phyloP scores from a whole-genome alignment of 495 filamentous ascomycete species.

The Talaromyces adpressus region DNA sequence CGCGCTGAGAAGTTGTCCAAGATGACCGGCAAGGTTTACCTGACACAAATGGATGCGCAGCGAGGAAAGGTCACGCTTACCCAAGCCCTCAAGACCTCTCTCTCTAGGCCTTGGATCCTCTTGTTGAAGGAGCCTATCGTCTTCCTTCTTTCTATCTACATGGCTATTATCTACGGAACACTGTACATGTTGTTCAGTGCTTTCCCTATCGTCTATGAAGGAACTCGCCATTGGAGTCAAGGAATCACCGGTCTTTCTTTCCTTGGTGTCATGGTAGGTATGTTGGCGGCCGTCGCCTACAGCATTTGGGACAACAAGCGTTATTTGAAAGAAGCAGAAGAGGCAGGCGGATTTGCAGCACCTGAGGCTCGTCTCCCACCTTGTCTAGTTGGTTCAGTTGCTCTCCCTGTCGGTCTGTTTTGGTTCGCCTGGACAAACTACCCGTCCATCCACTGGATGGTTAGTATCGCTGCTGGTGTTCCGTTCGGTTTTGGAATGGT shows the following conservation, averaged over 20 bases:
- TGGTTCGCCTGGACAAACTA: constrained; percentile 68
- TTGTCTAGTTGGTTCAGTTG: constrained; percentile 31
- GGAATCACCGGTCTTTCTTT: constrained; percentile 72
- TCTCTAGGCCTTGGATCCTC: constrained; percentile 45
- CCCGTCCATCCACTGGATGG: constrained; percentile 61
- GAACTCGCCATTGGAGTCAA: constrained; percentile 65
- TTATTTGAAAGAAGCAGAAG: constrained; percentile 28
- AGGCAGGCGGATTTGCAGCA: constrained; percentile 33
- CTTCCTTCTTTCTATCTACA: constrained; percentile 60
- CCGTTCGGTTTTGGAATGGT: constrained; percentile 74
- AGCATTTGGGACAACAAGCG: constrained; percentile 44
- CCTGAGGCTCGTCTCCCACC: constrained; percentile 44
- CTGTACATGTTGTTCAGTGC: constrained; percentile 83
- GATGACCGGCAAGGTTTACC: constrained; percentile 50
- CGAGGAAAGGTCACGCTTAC: constrained; percentile 30
- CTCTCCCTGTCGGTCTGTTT: constrained; percentile 48
- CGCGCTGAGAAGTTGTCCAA: constrained; percentile 47
- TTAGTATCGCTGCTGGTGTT: constrained; percentile 53
- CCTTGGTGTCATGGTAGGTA: constrained; percentile 75
- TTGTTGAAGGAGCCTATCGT: constrained; percentile 52
- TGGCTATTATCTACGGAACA: constrained; percentile 69
- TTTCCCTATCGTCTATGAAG: constrained; percentile 69
- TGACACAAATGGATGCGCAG: constrained; percentile 38
- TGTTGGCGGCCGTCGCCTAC: constrained; percentile 55
- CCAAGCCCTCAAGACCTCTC: constrained; percentile 34